Evolutionary conservation across 2,329 filamentous ascomycete genomes (phyloP).

Genomic region (Tolypocladium ovalisporum): DNA sequence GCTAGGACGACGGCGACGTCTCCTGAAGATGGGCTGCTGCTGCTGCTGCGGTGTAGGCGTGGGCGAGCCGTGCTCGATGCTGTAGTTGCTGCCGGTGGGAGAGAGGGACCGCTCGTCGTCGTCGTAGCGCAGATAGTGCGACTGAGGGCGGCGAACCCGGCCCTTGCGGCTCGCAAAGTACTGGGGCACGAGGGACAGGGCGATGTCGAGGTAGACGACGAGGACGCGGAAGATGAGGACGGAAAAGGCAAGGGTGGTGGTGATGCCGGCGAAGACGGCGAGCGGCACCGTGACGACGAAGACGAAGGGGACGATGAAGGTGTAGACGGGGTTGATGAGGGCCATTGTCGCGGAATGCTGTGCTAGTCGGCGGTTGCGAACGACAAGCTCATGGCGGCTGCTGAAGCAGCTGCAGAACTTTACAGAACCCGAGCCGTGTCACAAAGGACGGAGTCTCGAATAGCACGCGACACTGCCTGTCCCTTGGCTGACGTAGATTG

Average conservation of each 20-base stretch:
- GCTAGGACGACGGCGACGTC: slow-evolving; percentile 22
- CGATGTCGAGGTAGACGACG: slow-evolving; percentile 53
- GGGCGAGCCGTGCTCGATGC: slow-evolving; percentile 7
- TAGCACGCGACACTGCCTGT: not conserved
- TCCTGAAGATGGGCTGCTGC: slow-evolving; percentile 6
- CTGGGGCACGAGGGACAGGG: slow-evolving; percentile 43
- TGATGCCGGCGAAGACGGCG: slow-evolving; percentile 50
- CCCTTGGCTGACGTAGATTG: not conserved
- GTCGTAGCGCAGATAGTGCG: slow-evolving; percentile 6
- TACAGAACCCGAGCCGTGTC: not conserved
- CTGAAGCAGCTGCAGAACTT: not conserved
- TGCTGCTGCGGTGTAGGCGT: not conserved
- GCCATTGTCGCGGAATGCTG: slow-evolving; percentile 27
- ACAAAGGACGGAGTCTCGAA: not conserved
- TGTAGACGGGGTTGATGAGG: slow-evolving; percentile 42
- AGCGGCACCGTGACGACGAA: slow-evolving; percentile 52
- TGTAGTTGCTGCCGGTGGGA: slow-evolving; percentile 9
- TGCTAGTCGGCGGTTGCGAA: slow-evolving; percentile 1
- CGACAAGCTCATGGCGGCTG: slow-evolving; percentile 9
- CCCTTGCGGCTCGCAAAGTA: slow-evolving; percentile 34
- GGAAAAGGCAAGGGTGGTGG: slow-evolving; percentile 49
- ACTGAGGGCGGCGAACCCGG: slow-evolving; percentile 13
- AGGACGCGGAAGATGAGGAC: slow-evolving; percentile 50
- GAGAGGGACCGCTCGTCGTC: slow-evolving; percentile 9
- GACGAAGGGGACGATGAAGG: slow-evolving; percentile 50